These are phyloP conservation scores for Hypericum perforatum DNA, from an alignment of 345 rosid species.

Conservation along the genomic window DNA sequence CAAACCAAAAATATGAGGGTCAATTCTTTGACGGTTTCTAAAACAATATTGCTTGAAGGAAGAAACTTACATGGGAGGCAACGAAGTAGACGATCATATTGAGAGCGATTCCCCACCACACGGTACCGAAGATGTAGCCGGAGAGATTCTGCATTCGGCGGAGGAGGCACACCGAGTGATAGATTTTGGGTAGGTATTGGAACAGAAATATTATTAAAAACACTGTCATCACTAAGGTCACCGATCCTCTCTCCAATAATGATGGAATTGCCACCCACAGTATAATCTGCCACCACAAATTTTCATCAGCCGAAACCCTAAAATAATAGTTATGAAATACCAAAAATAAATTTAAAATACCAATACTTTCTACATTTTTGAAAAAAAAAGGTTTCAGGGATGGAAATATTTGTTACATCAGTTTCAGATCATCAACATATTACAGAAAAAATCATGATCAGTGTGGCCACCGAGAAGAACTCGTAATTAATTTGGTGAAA, in stretches of 20 bases:
- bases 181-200: slow-evolving; percentile 92
- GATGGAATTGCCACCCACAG: slow-evolving; percentile 72
- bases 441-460: too few relatives aligned
- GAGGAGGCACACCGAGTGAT: slow-evolving; percentile 72
- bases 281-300: slow-evolving; percentile 37
- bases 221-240: slow-evolving; percentile 56
- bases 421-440: too few relatives aligned
- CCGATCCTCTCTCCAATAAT: slow-evolving; percentile 48
- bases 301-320: too few relatives aligned
- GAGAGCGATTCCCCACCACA: slow-evolving; percentile 97
- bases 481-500: too few relatives aligned
- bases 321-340: too few relatives aligned
- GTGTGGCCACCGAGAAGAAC: too few relatives aligned
- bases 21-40: too few relatives aligned
- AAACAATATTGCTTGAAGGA: background rate
- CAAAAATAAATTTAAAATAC: too few relatives aligned
- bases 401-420: too few relatives aligned
- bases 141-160: slow-evolving; percentile 81
- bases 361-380: too few relatives aligned
- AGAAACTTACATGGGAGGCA: slow-evolving; percentile 73
- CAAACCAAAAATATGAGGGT: too few relatives aligned
- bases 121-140: slow-evolving; percentile 91
- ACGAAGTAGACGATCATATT: slow-evolving; percentile 90
- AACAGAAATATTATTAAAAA: slow-evolving; percentile 59
- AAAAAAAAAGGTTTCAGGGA: too few relatives aligned